A percentile compares a stretch with the other conserved stretches of the same genome.
Evolutionary conservation across 352 stramenopile genomes (phyloP).

Genomic region (Pythium aphanidermatum): DNA sequence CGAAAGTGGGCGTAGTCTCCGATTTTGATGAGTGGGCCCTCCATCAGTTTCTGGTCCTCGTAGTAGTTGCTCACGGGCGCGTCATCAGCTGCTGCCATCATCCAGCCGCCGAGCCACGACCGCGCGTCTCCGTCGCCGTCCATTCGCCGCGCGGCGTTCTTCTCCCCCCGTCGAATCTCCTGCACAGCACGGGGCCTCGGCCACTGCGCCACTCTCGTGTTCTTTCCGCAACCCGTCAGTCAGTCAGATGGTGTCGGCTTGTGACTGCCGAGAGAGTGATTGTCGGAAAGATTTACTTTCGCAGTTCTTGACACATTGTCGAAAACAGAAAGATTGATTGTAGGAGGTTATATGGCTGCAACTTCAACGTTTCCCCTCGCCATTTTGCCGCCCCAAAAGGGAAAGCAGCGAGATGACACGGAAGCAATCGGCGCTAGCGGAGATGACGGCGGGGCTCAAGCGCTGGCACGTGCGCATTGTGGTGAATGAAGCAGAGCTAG

Average conservation of each 20-base stretch:
- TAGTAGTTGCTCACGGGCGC: conserved; percentile 73
- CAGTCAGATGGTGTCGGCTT: not conserved
- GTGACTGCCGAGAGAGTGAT: conserved; percentile 12
- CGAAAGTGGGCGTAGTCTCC: conserved; percentile 84
- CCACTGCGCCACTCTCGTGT: not conserved
- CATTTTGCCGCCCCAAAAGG: conserved; percentile 8
- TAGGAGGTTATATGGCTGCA: conserved; percentile 3
- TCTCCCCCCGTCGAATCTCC: conserved; percentile 1
- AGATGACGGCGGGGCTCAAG: conserved; percentile 12
- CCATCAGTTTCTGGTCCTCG: conserved; percentile 82
- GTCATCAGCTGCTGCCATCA: conserved; percentile 33
- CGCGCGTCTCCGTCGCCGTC: conserved; percentile 18
- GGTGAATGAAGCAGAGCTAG: conserved; percentile 5
- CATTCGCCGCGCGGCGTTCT: conserved; percentile 1
- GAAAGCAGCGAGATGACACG: not conserved
- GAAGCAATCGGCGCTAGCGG: not conserved
- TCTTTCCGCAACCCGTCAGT: conserved; percentile 1
- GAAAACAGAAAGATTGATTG: conserved; percentile 14
- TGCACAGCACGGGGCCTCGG: not conserved
- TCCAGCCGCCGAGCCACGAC: conserved; percentile 52
- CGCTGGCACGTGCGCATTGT: conserved; percentile 19
- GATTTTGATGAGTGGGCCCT: conserved; percentile 80
- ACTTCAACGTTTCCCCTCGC: conserved; percentile 23
- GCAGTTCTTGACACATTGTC: conserved; percentile 15
- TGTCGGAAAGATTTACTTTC: conserved; percentile 3